Conservation (phyloP, 306 rosid species). For the Cicer pinnatifidum region DNA sequence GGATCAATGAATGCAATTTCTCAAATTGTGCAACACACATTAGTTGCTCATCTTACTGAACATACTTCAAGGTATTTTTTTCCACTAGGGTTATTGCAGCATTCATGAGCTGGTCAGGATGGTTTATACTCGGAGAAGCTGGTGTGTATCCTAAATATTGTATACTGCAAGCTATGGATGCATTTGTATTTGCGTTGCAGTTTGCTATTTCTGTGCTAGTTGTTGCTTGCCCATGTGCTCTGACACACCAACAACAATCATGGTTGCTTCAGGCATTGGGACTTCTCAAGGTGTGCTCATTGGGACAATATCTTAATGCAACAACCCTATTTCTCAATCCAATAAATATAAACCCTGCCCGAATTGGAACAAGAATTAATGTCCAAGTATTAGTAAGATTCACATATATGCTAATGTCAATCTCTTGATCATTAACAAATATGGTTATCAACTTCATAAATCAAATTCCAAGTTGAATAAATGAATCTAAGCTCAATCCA, state of each 20-base stretch:
- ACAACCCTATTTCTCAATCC: no score
- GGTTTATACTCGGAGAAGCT: slow-evolving; percentile 67
- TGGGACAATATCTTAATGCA: slow-evolving; percentile 2
- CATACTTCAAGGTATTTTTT: no score
- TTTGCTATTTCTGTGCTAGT: slow-evolving; percentile 88
- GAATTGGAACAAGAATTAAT: not conserved
- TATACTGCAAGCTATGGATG: slow-evolving; percentile 80
- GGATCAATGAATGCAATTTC: no score
- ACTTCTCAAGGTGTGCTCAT: slow-evolving; percentile 97
- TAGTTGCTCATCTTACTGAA: no score
- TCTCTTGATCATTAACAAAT: not conserved
- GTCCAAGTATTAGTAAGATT: not conserved
- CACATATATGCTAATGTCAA: no score
- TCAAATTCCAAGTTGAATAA: not conserved
- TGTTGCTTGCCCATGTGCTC: slow-evolving; percentile 97
- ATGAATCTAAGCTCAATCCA: not conserved
- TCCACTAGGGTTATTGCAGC: slow-evolving; percentile 55
- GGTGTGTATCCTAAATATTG: slow-evolving; percentile 68
- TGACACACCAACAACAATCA: slow-evolving; percentile 91
- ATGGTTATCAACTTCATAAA: not conserved
- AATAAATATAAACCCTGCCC: not conserved
- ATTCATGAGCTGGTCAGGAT: slow-evolving; percentile 74
- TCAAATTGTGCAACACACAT: no score
- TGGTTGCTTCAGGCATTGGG: slow-evolving; percentile 95
- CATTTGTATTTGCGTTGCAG: slow-evolving; percentile 88